A percentile compares a stretch with the other conserved stretches of the same genome.
phyloP scores from a whole-genome alignment of 139 green algal species.

The Micractinium sp. region DNA sequence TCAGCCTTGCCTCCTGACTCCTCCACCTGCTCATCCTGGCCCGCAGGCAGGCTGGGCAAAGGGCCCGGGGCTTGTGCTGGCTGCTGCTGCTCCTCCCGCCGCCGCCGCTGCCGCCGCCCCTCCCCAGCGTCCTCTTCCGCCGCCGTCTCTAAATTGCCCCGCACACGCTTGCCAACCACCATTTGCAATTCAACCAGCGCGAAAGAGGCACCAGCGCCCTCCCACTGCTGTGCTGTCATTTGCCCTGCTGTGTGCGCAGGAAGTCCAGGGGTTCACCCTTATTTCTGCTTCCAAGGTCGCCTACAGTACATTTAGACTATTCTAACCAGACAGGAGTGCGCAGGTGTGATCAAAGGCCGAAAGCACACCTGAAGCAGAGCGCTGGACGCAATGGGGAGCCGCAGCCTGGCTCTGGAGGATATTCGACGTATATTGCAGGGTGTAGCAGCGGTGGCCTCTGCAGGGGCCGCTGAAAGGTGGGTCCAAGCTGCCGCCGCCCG shows the following conservation, averaged over 20 bases:
- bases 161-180: neutral
- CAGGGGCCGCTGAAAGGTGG: slow-evolving; percentile 64
- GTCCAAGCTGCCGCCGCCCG: neutral
- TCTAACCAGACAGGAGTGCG: too few relatives aligned
- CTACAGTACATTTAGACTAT: neutral
- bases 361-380: too few relatives aligned
- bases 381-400: slow-evolving; percentile 30
- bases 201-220: too few relatives aligned
- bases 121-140: neutral
- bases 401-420: slow-evolving; percentile 66
- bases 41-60: too few relatives aligned
- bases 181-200: neutral
- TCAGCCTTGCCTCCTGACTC: too few relatives aligned
- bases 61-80: too few relatives aligned
- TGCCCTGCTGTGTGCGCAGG: neutral
- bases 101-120: neutral
- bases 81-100: neutral
- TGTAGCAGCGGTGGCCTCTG: slow-evolving; percentile 60
- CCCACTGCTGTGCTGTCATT: neutral
- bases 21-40: too few relatives aligned
- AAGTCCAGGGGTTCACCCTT: neutral
- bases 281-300: neutral
- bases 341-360: too few relatives aligned
- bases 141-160: neutral
- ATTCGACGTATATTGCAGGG: slow-evolving; percentile 62